These are phyloP conservation scores for Daldinia vernicosa DNA, from an alignment of 495 filamentous ascomycete genomes.

Conservation along the genomic window DNA sequence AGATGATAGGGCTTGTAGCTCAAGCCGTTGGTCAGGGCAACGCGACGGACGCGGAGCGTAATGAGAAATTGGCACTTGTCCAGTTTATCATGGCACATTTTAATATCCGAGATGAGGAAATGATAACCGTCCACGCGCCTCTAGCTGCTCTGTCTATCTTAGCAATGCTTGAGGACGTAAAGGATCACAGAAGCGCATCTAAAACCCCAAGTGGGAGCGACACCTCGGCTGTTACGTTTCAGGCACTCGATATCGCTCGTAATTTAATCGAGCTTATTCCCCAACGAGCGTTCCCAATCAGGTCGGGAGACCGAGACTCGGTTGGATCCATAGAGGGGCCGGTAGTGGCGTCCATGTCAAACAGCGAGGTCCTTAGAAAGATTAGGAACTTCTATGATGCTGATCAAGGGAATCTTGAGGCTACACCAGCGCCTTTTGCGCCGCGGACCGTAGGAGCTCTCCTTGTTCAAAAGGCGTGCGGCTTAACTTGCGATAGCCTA, in stretches of 20 bases:
- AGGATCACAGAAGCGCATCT: conserved; percentile 40
- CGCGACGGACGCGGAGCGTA: conserved; percentile 51
- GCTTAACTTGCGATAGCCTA: conserved; percentile 60
- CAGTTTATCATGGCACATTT: conserved; percentile 86
- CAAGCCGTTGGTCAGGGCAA: conserved; percentile 63
- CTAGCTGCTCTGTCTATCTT: conserved; percentile 74
- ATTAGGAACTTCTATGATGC: conserved; percentile 72
- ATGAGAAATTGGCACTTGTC: conserved; percentile 73
- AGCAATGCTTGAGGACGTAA: conserved; percentile 63
- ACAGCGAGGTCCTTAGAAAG: conserved; percentile 64
- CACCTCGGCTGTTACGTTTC: conserved; percentile 36
- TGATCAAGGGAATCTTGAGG: conserved; percentile 64
- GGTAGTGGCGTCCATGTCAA: conserved; percentile 45
- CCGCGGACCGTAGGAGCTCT: conserved; percentile 65
- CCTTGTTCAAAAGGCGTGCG: conserved; percentile 68
- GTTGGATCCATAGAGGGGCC: conserved; percentile 44
- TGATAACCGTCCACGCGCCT: conserved; percentile 87
- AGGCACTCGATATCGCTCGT: conserved; percentile 62
- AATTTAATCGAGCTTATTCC: conserved; percentile 72
- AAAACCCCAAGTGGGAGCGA: not conserved
- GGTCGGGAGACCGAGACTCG: conserved; percentile 41
- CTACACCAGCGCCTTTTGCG: conserved; percentile 63
- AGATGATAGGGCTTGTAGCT: conserved; percentile 69
- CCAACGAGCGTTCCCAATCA: conserved; percentile 70
- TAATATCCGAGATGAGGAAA: conserved; percentile 95